Evolutionary conservation across 306 rosid genomes (phyloP).

Genomic region (Phaseolus lunatus): DNA sequence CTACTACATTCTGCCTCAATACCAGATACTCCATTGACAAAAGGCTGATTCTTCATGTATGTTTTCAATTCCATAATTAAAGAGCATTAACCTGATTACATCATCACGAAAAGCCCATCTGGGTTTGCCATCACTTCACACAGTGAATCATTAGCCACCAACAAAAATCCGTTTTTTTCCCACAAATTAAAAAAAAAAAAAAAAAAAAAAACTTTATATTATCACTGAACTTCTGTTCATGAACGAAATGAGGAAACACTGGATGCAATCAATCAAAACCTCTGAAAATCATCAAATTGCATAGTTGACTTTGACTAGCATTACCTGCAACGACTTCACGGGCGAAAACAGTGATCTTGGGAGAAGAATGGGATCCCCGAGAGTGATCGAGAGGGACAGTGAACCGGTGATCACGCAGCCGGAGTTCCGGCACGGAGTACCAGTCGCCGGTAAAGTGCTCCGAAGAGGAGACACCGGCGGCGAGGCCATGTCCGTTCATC

Average conservation of each 20-base stretch:
- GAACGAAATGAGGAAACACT: background rate
- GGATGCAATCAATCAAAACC: constrained; percentile 21
- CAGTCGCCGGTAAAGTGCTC: constrained; percentile 75
- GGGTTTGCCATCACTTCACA: constrained; percentile 34
- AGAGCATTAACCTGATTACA: background rate
- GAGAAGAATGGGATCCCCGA: constrained; percentile 47
- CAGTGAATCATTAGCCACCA: constrained; percentile 7
- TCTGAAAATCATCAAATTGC: background rate
- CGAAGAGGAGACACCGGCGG: constrained; percentile 34
- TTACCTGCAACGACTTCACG: constrained; percentile 94
- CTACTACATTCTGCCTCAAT: background rate
- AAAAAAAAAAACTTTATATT: background rate
- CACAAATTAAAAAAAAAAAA: background rate
- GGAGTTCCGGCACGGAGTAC: constrained; percentile 87
- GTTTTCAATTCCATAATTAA: background rate
- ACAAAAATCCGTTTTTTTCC: background rate
- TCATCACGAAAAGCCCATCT: background rate
- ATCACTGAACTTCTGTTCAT: constrained; percentile 20
- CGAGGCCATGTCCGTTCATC: constrained; percentile 49
- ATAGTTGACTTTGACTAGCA: background rate
- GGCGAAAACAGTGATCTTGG: constrained; percentile 79
- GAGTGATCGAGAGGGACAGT: constrained; percentile 76
- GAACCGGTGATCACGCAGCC: constrained; percentile 84
- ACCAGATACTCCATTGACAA: constrained; percentile 36
- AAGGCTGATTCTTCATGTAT: background rate